Base-by-base conservation (phyloP, 306 rosid genomes). In the Begonia masoniana region DNA sequence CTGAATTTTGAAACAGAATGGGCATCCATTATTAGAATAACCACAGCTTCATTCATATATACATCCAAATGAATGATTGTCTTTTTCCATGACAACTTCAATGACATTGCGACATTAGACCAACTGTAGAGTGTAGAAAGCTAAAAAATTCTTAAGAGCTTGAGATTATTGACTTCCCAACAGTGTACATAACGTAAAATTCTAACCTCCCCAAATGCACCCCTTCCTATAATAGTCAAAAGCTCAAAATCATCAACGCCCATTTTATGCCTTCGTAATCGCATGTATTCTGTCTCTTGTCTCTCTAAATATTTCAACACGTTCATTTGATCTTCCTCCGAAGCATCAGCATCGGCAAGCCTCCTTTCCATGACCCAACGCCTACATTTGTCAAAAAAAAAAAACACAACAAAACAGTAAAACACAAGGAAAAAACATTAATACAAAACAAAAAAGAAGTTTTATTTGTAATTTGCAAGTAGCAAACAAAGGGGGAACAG, bases 211-310 rank as follows among this genome's bases (percentile, higher is more conserved):
- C 96, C 96, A 62, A 86, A 86, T 54, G 93, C 96, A 56, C 96
- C 96, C 78, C 81, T 80, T 61, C 96, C 96, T 24, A 86, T 86
- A 66, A 86, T 80, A 41, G 93, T 86, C 71, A 86, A 62, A 21
- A 77, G 88, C 60, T 82, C 86, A 54, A 86, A 86, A 75, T 86
- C 96, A 63, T 82, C 96, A n/a, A 77, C 82, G 0, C 96, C 96
- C 87, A 86, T 82, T 71, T 86, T 86, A 74, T 74, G 93, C 55
- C 96, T 73, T 74, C 77, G 83, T 58, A 76, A 73, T 15, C 91
- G 96, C 93, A 86, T 86, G 51, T 77, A 77, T 66, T 86, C 96
- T n/a, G 88, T 82, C 78, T 86, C 96, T 65, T 80, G 80, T 74
- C 72, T 66, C 71, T 86, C 96, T 65, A 86, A 77, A 78, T 80